These are phyloP conservation scores for Globisporangium rhizosaccharum DNA, from an alignment of 352 stramenopile genomes.

Conservation along the genomic window DNA sequence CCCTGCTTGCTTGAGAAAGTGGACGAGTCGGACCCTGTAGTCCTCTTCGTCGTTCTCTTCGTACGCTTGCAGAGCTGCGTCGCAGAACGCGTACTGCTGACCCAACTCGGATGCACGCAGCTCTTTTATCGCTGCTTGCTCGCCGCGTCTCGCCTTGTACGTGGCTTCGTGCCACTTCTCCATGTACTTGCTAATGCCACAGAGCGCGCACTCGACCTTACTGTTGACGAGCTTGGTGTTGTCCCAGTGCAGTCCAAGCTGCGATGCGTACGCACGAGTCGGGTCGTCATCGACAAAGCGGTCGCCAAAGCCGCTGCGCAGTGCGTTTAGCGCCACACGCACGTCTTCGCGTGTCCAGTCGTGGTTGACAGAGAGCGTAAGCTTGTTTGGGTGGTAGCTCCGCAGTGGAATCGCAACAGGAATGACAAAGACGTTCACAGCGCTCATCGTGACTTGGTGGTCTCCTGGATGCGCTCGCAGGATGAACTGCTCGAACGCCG, in stretches of 20 bases:
- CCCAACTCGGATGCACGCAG: background rate
- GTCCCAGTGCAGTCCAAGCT: conserved; percentile 4
- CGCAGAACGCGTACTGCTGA: background rate
- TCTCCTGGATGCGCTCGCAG: background rate
- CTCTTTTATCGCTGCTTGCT: background rate
- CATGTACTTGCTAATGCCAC: background rate
- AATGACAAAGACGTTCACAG: background rate
- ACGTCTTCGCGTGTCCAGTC: conserved; percentile 4
- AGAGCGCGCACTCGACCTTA: background rate
- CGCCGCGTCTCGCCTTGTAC: background rate
- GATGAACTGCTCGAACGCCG: background rate
- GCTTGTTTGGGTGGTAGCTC: conserved; percentile 2
- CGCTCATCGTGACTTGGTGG: background rate
- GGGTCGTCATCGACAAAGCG: background rate
- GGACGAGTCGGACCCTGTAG: background rate
- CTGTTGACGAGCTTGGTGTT: background rate
- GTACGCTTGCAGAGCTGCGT: background rate
- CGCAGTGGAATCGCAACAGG: background rate
- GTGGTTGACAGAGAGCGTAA: background rate
- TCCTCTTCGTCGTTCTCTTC: background rate
- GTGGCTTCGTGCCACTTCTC: background rate
- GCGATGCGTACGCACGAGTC: background rate
- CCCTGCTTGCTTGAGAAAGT: background rate
- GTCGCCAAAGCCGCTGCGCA: conserved; percentile 1
- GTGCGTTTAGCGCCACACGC: conserved; percentile 1